Evolutionary conservation across 1,284 basidiomycete species (phyloP).

Genomic region (Cutaneotrichosporon spelunceum): DNA sequence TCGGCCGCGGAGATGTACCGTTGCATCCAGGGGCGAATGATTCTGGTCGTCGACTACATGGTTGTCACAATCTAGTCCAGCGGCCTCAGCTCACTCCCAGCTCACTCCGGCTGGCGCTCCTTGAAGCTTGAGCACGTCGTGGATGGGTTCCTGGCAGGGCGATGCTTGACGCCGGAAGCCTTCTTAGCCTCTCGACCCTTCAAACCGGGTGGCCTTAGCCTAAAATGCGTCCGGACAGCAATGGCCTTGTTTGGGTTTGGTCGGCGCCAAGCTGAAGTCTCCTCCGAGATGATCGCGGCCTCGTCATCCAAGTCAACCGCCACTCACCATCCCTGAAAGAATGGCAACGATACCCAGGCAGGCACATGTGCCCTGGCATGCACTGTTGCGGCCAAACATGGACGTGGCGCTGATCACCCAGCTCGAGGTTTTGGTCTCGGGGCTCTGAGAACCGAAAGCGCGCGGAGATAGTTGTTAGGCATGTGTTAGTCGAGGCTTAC

Average conservation of each 20-base stretch:
- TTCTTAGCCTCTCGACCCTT: slow-evolving; percentile 37
- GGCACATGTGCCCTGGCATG: slow-evolving; percentile 16
- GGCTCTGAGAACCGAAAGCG: too few relatives aligned
- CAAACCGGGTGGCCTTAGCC: slow-evolving; percentile 17
- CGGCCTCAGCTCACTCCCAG: neutral
- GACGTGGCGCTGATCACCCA: too few relatives aligned
- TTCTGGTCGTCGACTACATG: neutral
- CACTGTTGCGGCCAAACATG: too few relatives aligned
- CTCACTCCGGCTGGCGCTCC: neutral
- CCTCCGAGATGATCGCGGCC: neutral
- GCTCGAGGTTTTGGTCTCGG: too few relatives aligned
- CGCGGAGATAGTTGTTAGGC: too few relatives aligned
- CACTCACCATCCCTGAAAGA: slow-evolving; percentile 12
- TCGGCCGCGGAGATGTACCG: too few relatives aligned
- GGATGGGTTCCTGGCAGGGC: slow-evolving; percentile 6
- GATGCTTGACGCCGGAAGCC: slow-evolving; percentile 39
- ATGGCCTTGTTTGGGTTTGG: slow-evolving; percentile 12
- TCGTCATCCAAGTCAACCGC: slow-evolving; percentile 32
- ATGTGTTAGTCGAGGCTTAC: too few relatives aligned
- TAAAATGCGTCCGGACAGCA: slow-evolving; percentile 7
- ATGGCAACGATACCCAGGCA: slow-evolving; percentile 22
- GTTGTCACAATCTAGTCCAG: neutral
- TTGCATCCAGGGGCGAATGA: too few relatives aligned
- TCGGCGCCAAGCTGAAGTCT: neutral
- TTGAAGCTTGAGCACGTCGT: neutral